Evolutionary conservation across 208 protist species (phyloP).

Genomic region (Leishmania lainsoni): DNA sequence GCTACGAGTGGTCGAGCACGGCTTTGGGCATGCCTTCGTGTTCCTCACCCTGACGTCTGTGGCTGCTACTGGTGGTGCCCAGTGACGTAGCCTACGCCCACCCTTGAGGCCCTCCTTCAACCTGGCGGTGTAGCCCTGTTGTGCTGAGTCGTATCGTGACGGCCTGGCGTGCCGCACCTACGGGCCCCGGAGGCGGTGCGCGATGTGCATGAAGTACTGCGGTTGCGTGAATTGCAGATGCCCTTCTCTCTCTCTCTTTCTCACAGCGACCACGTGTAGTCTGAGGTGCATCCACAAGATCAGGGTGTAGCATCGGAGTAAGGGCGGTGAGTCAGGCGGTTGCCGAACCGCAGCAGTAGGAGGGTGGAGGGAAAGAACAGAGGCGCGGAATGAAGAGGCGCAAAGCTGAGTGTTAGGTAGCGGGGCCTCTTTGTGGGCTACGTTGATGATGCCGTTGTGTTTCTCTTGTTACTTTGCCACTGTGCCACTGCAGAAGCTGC

Average conservation of each 20-base stretch:
- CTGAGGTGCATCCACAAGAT: conserved; percentile 37
- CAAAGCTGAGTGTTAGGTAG: too few species aligned
- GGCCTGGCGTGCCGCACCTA: conserved; percentile 31
- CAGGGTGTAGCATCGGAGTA: background rate
- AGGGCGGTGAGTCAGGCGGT: background rate
- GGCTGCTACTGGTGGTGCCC: conserved; percentile 30
- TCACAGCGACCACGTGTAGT: conserved; percentile 29
- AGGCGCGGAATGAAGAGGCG: too few species aligned
- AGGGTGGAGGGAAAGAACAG: background rate
- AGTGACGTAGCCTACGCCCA: conserved; percentile 72
- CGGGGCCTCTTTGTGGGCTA: too few species aligned
- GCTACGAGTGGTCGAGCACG: conserved; percentile 49
- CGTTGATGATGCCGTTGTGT: too few species aligned
- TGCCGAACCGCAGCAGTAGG: background rate
- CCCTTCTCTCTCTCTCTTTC: conserved; percentile 32
- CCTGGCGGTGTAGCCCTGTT: conserved; percentile 51
- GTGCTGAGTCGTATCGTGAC: conserved; percentile 69
- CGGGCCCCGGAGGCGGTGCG: conserved; percentile 27
- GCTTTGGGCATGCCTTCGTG: conserved; percentile 54
- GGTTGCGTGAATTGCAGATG: conserved; percentile 29
- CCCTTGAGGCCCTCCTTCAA: conserved; percentile 37
- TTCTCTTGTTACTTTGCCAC: background rate
- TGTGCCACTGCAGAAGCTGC: background rate
- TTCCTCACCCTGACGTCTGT: conserved; percentile 40
- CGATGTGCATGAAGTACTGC: conserved; percentile 36